Percentiles rank a stretch among this genome's conserved stretches.
phyloP scores from a whole-genome alignment of 345 rosid genomes.

The Gossypium anomalum region DNA sequence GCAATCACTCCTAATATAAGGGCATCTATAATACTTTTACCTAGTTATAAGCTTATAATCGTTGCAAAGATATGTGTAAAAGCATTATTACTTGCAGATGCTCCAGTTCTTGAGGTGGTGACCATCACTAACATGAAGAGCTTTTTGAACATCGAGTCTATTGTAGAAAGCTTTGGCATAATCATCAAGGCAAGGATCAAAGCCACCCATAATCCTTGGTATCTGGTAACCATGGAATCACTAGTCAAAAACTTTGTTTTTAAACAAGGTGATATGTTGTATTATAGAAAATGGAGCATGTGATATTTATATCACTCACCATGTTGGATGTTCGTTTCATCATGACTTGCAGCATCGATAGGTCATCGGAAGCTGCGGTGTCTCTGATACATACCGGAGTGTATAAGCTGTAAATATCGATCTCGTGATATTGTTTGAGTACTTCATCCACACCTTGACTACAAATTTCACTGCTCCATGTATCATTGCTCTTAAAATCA shows the following conservation, averaged over 20 bases:
- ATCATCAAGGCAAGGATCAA: constrained; percentile 77
- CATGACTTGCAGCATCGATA: constrained; percentile 25
- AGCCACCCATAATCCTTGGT: constrained; percentile 79
- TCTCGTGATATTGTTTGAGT: constrained; percentile 59
- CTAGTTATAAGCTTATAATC: neutral
- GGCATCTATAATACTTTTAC: too few relatives aligned
- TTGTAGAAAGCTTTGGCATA: constrained; percentile 71
- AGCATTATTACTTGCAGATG: constrained; percentile 82
- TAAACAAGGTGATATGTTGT: neutral
- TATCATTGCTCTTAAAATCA: constrained; percentile 50
- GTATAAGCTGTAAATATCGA: constrained; percentile 77
- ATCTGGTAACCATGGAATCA: constrained; percentile 27
- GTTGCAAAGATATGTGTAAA: neutral
- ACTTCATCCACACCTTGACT: constrained; percentile 51
- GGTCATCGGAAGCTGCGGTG: constrained; percentile 27
- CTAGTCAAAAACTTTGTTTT: neutral
- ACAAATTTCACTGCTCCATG: constrained; percentile 62
- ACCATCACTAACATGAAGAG: constrained; percentile 80
- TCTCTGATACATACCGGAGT: constrained; percentile 56
- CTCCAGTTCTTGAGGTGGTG: constrained; percentile 61
- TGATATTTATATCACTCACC: constrained; percentile 27
- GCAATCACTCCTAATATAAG: too few relatives aligned
- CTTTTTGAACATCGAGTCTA: constrained; percentile 72
- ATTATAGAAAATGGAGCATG: neutral
- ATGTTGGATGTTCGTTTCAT: constrained; percentile 38